phyloP scores from a whole-genome alignment of 2,329 filamentous ascomycete genomes.

The Ophidiomyces ophidiicola region DNA sequence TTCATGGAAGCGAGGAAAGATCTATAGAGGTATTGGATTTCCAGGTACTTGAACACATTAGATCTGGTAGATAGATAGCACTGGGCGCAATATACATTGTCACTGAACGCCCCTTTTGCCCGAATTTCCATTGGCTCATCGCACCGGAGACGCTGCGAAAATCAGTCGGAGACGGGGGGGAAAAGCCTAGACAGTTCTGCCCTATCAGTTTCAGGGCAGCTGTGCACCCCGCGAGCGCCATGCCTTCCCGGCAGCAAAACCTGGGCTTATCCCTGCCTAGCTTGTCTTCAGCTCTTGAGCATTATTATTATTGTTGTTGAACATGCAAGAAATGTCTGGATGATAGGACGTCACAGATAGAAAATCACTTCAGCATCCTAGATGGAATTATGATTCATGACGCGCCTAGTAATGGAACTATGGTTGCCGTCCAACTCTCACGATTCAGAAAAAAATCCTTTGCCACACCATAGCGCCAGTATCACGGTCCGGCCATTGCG shows the following conservation, averaged over 20 bases:
- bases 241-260: not conserved
- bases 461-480: too few relatives aligned
- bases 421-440: too few relatives aligned
- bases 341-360: not conserved
- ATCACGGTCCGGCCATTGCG: too few relatives aligned
- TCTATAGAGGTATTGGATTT: too few relatives aligned
- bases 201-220: slow-evolving; percentile 8
- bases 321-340: not conserved
- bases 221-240: not conserved
- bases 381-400: not conserved
- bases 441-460: too few relatives aligned
- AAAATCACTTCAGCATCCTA: not conserved
- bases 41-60: too few relatives aligned
- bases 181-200: slow-evolving; percentile 3
- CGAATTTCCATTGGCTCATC: slow-evolving; percentile 3
- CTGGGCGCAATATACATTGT: too few relatives aligned
- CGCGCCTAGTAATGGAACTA: not conserved
- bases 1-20: too few relatives aligned
- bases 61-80: too few relatives aligned
- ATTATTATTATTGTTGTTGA: too few relatives aligned
- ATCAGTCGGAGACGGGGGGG: not conserved
- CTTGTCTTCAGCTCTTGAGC: not conserved
- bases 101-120: too few relatives aligned
- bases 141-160: not conserved
- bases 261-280: not conserved